A percentile compares a stretch with the other conserved stretches of the same genome.
These are phyloP conservation scores for Barnettozyma californica DNA, from an alignment of 805 yeast species.

Conservation along the genomic window DNA sequence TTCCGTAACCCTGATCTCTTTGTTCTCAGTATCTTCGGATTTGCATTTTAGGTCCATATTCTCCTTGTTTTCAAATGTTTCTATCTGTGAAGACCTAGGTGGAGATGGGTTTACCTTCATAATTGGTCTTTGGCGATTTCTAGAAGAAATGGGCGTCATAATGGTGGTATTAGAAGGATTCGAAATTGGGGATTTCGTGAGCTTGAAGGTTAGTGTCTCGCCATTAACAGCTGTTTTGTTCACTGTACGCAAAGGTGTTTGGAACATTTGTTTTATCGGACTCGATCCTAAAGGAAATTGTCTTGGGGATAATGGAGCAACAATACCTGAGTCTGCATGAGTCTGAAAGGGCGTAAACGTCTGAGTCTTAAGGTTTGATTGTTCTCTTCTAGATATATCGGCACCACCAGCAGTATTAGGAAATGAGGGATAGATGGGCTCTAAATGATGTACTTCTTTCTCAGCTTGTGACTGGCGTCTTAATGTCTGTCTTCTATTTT, in stretches of 20 bases:
- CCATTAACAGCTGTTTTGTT: slow-evolving; percentile 5
- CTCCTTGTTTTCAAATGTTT: slow-evolving; percentile 4
- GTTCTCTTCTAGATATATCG: slow-evolving; percentile 10
- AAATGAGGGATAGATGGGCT: slow-evolving; percentile 15
- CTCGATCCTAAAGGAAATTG: neutral
- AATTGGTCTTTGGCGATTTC: slow-evolving; percentile 17
- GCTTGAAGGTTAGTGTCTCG: slow-evolving; percentile 21
- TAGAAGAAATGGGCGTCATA: slow-evolving; percentile 12
- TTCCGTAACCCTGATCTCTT: neutral
- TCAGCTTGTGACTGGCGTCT: slow-evolving; percentile 42
- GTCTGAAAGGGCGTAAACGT: slow-evolving; percentile 4
- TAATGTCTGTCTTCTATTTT: slow-evolving; percentile 83
- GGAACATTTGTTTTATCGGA: neutral
- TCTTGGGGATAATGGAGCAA: slow-evolving; percentile 1
- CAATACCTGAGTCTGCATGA: neutral
- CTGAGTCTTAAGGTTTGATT: slow-evolving; percentile 4
- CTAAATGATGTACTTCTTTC: slow-evolving; percentile 26
- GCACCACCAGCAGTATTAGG: neutral
- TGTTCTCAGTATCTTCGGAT: neutral
- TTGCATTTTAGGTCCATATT: slow-evolving; percentile 4
- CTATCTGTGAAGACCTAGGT: slow-evolving; percentile 8
- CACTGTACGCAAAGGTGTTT: slow-evolving; percentile 20
- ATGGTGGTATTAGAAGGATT: neutral
- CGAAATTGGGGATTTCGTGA: slow-evolving; percentile 9
- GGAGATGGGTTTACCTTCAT: slow-evolving; percentile 20